Conservation (phyloP, 1,284 basidiomycete genomes). For the Peniophora sp. region DNA sequence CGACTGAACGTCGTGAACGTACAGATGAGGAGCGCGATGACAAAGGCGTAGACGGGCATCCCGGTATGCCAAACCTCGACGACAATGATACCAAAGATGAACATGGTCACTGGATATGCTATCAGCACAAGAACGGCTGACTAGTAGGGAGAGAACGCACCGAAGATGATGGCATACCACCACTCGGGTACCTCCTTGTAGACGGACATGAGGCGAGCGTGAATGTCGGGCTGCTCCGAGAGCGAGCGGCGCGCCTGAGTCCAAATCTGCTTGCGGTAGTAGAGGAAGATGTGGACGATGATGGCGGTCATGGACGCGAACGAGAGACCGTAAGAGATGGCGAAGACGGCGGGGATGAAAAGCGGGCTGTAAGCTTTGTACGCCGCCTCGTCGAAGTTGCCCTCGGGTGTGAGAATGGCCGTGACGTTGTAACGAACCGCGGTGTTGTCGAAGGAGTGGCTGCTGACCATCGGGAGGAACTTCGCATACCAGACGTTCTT, state of each 20-base stretch:
- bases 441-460: conserved; percentile 50
- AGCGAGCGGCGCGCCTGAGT: conserved; percentile 48
- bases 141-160: conserved; percentile 2
- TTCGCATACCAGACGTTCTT: conserved; percentile 32
- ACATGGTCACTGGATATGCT: conserved; percentile 30
- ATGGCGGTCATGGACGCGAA: conserved; percentile 63
- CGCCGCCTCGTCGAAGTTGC: conserved; percentile 48
- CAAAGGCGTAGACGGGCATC: conserved; percentile 56
- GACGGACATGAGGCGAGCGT: conserved; percentile 36
- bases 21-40: conserved; percentile 33
- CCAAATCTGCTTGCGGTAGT: conserved; percentile 71
- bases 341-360: conserved; percentile 62
- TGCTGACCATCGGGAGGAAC: conserved; percentile 43
- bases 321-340: conserved; percentile 33
- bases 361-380: conserved; percentile 78
- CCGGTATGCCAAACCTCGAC: conserved; percentile 65
- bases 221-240: conserved; percentile 76
- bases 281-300: conserved; percentile 65
- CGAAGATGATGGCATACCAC: conserved; percentile 23
- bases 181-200: conserved; percentile 17
- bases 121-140: neutral
- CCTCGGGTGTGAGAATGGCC: conserved; percentile 49
- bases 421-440: conserved; percentile 61
- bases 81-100: conserved; percentile 56
- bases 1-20: conserved; percentile 3